A percentile compares a stretch with the other conserved stretches of the same genome.
phyloP scores from a whole-genome alignment of 108 stramenopile genomes.

The Nitzschia palea region DNA sequence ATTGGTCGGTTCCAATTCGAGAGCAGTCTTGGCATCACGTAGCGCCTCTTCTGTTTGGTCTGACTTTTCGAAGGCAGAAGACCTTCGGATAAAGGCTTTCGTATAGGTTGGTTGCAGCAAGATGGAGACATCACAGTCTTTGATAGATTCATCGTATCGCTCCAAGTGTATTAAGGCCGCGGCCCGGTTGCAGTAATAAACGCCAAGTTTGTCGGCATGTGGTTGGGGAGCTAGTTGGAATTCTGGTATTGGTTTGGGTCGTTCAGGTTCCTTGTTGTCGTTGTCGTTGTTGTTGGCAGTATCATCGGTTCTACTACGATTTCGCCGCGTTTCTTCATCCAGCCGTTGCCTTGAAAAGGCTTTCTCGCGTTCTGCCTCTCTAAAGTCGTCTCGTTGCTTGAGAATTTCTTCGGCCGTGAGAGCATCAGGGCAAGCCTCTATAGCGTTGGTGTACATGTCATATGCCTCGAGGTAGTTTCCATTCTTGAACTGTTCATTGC shows the following conservation, averaged over 20 bases:
- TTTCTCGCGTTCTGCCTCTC: slow-evolving; percentile 29
- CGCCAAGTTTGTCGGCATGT: slow-evolving; percentile 59
- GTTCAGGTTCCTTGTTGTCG: slow-evolving; percentile 18
- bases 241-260: background rate
- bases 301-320: background rate
- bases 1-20: slow-evolving; percentile 71
- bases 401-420: slow-evolving; percentile 51
- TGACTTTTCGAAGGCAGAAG: slow-evolving; percentile 58
- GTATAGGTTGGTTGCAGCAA: slow-evolving; percentile 74
- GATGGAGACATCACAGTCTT: slow-evolving; percentile 74
- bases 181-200: slow-evolving; percentile 84
- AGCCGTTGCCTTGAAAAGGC: slow-evolving; percentile 26
- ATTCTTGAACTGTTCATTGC: slow-evolving; percentile 71
- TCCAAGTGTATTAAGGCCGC: slow-evolving; percentile 66
- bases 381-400: slow-evolving; percentile 44
- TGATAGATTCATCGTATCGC: slow-evolving; percentile 65
- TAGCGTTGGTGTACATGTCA: slow-evolving; percentile 83
- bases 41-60: slow-evolving; percentile 70
- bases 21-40: slow-evolving; percentile 63
- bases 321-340: slow-evolving; percentile 24
- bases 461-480: slow-evolving; percentile 73
- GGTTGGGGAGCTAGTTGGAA: slow-evolving; percentile 22
- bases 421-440: slow-evolving; percentile 63
- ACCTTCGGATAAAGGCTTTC: slow-evolving; percentile 86
- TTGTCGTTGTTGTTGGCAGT: background rate